A percentile compares a stretch with the other conserved stretches of the same genome.
Evolutionary conservation across 345 rosid species (phyloP).

Genomic region (Populus euphratica): DNA sequence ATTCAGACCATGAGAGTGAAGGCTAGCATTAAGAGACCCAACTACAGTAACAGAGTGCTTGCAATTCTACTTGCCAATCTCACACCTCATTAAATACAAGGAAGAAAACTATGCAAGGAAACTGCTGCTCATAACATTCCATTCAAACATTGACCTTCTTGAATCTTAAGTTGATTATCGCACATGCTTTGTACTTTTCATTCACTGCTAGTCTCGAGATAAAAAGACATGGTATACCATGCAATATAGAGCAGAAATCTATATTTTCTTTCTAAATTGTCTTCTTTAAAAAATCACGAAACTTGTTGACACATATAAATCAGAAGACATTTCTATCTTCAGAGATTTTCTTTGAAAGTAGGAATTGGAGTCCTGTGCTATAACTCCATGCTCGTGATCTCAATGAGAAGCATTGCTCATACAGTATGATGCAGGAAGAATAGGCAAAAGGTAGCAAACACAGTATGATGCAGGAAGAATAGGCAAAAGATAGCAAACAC

Average conservation of each 20-base stretch:
- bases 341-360: not conserved
- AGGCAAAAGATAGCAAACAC: no score
- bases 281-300: not conserved
- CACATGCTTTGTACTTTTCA: not conserved
- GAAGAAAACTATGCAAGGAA: not conserved
- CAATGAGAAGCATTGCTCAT: not conserved
- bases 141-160: not conserved
- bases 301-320: not conserved
- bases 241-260: not conserved
- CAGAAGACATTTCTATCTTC: not conserved
- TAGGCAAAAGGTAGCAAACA: no score
- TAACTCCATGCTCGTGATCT: not conserved
- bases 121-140: not conserved
- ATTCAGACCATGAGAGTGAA: conserved; percentile 2
- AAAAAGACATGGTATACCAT: not conserved
- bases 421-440: not conserved
- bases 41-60: not conserved
- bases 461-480: not conserved
- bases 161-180: not conserved
- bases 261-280: not conserved
- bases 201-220: not conserved
- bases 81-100: no score
- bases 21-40: not conserved
- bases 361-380: not conserved
- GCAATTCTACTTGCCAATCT: not conserved